Conservation (phyloP, 192 early-diverging fungal species). For the Podochytrium sp. region DNA sequence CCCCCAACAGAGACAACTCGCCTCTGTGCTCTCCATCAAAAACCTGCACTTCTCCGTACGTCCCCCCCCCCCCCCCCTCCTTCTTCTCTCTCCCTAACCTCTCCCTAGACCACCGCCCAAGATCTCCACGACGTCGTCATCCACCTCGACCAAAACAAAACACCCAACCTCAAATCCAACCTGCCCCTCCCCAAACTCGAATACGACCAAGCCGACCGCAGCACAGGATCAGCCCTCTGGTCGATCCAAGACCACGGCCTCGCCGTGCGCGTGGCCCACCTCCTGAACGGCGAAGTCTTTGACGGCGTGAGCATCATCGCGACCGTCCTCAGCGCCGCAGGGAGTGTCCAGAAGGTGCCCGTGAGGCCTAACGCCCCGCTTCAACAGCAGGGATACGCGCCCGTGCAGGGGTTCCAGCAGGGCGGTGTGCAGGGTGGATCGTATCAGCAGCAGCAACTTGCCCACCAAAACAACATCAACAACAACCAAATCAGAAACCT, state of each 20-base stretch:
- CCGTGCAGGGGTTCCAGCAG: not conserved
- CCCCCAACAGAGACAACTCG: not conserved
- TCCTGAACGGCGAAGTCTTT: constrained; percentile 8
- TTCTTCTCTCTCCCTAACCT: not conserved
- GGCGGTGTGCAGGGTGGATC: not conserved
- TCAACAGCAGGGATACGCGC: not conserved
- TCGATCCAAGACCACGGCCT: not conserved
- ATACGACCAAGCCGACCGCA: constrained; percentile 2
- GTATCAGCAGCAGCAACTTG: not conserved
- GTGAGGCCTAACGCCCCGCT: not conserved
- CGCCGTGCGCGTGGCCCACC: constrained; percentile 17
- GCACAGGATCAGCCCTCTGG: constrained; percentile 12
- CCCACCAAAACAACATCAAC: too few species aligned
- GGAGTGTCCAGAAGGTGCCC: not conserved
- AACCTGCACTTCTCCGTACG: constrained; percentile 20
- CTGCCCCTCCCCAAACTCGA: constrained; percentile 7
- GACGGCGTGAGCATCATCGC: not conserved
- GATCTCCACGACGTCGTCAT: constrained; percentile 7
- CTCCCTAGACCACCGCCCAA: not conserved
- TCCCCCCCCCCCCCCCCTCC: not conserved
- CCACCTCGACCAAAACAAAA: constrained; percentile 1
- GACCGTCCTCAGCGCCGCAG: not conserved
- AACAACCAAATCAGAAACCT: too few species aligned
- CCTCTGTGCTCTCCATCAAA: constrained; percentile 13
- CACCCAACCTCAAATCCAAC: not conserved